Conservation (phyloP, 306 rosid genomes). For the Vachellia pachyceras region DNA sequence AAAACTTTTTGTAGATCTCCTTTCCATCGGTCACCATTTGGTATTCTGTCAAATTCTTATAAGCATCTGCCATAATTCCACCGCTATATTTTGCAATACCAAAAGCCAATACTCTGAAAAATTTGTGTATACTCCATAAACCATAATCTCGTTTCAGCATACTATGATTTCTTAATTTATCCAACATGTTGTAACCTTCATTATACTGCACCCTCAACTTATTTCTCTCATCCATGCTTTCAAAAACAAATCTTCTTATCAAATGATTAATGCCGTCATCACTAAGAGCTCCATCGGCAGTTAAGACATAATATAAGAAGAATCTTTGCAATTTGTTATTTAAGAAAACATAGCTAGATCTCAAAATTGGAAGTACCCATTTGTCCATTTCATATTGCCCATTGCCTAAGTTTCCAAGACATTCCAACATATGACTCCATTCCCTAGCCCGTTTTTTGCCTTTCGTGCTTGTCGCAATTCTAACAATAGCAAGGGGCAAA, state of each 20-base stretch:
- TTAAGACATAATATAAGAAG: not conserved
- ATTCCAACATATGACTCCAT: not conserved
- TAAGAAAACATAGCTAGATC: not conserved
- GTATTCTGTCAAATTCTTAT: not conserved
- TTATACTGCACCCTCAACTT: not conserved
- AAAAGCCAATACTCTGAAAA: not conserved
- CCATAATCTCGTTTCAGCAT: not conserved
- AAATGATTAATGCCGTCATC: not conserved
- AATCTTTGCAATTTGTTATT: not conserved
- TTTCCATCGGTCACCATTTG: not conserved
- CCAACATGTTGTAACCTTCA: not conserved
- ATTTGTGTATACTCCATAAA: not conserved
- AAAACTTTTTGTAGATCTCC: not conserved
- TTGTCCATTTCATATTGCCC: not conserved
- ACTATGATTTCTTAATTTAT: not conserved
- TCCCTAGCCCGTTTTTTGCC: not conserved
- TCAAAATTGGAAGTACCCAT: not conserved
- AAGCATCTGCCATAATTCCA: not conserved
- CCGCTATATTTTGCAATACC: not conserved
- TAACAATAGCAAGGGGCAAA: not conserved
- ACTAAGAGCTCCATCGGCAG: accelerated
- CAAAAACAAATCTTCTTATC: not conserved
- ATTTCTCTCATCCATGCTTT: not conserved
- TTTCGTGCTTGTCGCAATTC: not conserved
- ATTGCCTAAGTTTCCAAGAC: not conserved